Evolutionary conservation across 129 eudicot genomes (phyloP), one percentile per base, ranked within the genome.

Genomic region (Artemisia argyi): DNA sequence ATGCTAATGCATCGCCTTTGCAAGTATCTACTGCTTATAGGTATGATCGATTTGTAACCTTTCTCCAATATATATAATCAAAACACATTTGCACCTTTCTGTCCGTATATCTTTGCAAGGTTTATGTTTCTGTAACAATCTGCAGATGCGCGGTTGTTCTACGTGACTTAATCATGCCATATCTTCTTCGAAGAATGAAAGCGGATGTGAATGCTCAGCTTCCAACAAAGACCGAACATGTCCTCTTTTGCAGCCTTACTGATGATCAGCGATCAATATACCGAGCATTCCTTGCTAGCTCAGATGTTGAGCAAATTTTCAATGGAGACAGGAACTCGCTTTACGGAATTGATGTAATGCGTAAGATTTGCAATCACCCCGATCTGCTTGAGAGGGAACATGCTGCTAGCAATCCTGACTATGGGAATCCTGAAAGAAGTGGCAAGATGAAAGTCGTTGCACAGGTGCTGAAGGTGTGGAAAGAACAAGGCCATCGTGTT

Each of bases 21-120:
- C 99, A 94, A 86, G 99, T 94, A 42, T 90, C 99, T 73, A 94
- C 97, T 59, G 99, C 99, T 65, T 94, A 94, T 83, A 94, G 97
- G 98, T 90, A 65, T 24, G 58, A 57, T 11, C 65, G 11, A 18
- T 8, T 65, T 74, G 22, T 47, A 52, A 3, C 52, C 1, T 39
- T 50, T 24, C 2, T 9, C 7, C 7, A 52, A 26, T 48, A 55
- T 9, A 35, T 5, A 19, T 44, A 3, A 28, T 51, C 9, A 26
- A 46, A 74, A 65, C 15, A 17, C 46, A 12, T 12, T 18, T 32
- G 46, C 10, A 63, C 44, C 54, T 64, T 3, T 13, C 22, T 24
- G 47, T 54, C 66, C 26, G 0, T 58, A 52, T 68, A 42, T 42
- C 16, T 20, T 59, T 59, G 30, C 28, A 55, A 56, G 44, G 63